Conservation (phyloP, 2,329 filamentous ascomycete species). For the Monosporascus sp. region DNA sequence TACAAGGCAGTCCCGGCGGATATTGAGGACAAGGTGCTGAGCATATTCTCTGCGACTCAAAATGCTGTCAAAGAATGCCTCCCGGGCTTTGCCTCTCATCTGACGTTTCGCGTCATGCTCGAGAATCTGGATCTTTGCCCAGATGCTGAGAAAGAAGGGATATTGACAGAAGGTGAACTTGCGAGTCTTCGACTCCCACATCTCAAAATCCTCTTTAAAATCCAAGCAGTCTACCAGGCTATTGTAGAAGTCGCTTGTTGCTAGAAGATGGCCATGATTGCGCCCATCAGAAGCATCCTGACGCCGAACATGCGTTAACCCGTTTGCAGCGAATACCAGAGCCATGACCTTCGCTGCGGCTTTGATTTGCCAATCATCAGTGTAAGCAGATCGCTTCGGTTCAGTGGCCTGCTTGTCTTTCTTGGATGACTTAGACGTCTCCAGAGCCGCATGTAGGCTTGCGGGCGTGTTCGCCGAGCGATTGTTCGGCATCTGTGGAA, state of each 20-base stretch:
- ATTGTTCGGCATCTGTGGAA: constrained; percentile 67
- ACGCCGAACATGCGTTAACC: constrained; percentile 37
- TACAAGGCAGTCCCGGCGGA: constrained; percentile 79
- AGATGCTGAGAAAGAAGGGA: constrained; percentile 85
- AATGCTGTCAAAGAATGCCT: constrained; percentile 89
- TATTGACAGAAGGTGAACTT: constrained; percentile 90
- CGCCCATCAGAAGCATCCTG: constrained; percentile 30
- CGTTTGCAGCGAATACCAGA: constrained; percentile 78
- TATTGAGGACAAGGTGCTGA: constrained; percentile 70
- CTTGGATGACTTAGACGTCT: constrained; percentile 43
- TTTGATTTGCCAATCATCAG: constrained; percentile 85
- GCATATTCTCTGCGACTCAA: constrained; percentile 68
- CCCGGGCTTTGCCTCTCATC: constrained; percentile 82
- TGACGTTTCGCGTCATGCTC: constrained; percentile 83
- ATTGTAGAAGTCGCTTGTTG: constrained; percentile 83
- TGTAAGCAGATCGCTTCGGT: constrained; percentile 52
- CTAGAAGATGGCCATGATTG: constrained; percentile 61
- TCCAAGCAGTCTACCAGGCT: constrained; percentile 83
- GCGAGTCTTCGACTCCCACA: constrained; percentile 70
- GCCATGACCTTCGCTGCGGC: constrained; percentile 76
- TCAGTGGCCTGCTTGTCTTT: constrained; percentile 51
- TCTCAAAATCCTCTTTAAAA: constrained; percentile 77
- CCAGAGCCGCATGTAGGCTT: constrained; percentile 73
- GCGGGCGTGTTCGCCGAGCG: constrained; percentile 56
- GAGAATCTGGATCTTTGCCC: constrained; percentile 85